Evolutionary conservation across 805 yeast genomes (phyloP), one percentile per base, ranked within the genome.

Genomic region (Millerozyma miso): DNA sequence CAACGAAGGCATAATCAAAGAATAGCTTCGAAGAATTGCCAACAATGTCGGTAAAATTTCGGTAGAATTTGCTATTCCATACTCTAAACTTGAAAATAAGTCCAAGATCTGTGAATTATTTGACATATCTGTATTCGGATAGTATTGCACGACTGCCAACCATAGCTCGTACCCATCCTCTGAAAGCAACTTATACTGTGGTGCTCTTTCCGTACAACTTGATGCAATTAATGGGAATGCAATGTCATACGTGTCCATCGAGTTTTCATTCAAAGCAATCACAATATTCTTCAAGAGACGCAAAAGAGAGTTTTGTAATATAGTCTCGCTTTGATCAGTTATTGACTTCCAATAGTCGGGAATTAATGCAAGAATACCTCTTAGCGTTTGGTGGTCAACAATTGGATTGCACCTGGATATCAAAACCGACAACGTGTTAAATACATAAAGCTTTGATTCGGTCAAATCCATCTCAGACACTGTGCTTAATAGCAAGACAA

Each of bases 91-190:
- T 6, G 76, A 77, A 48, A 84, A 73, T 14, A 76, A 52, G 14
- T 66, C 65, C 3, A 71, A 42, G 19, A 85, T 59, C 31, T 67
- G 69, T 12, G 62, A 58, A 23, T 62, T 63, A 6, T n/a, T 13
- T 4, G 72, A 65, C 3, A 35, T 35, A 12, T 37, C 38, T 2
- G 44, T 19, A 37, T 50, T 3, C 0, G 91, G 86, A 41, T 76
- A 76, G 47, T 81, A 80, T 48, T 79, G 85, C 40, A 88, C 58
- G 2, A 85, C 59, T 1, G 83, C 71, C n/a, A 76, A 68, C 96
- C 96, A 88, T 34, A 90, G 67, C 43, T 88, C 95, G 55, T 78
- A 80, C 0, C 95, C 96, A 63, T 90, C 97, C 56, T 90, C 97
- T 15, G 83, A 74, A 7, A 90, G 60, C 41, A 86, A 67, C 0